Evolutionary conservation across 495 filamentous ascomycete genomes (phyloP).

Genomic region (Pyronema omphalodes): DNA sequence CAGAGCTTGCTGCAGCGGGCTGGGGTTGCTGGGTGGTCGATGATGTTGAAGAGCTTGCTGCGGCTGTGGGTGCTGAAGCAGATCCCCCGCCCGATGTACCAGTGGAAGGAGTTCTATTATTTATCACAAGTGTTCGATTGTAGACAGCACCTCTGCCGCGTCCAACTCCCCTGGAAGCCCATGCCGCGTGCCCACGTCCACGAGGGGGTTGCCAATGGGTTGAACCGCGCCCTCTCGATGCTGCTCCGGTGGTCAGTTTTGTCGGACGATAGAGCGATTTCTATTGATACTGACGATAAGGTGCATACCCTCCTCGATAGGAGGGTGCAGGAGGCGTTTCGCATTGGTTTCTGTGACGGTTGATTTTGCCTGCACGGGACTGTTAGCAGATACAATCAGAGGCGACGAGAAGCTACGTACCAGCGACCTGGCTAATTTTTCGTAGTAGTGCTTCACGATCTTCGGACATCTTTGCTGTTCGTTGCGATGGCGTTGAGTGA

Average conservation of each 20-base stretch:
- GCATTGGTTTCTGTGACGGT: constrained; percentile 55
- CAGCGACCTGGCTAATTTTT: constrained; percentile 57
- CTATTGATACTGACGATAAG: constrained; percentile 12
- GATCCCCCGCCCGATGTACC: neutral
- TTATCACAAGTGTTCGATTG: constrained; percentile 22
- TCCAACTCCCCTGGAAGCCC: constrained; percentile 22
- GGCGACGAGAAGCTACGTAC: constrained; percentile 28
- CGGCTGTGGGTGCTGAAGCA: neutral
- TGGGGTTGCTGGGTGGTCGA: neutral
- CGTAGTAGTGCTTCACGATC: constrained; percentile 55
- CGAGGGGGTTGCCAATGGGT: constrained; percentile 13
- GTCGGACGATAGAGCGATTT: constrained; percentile 18
- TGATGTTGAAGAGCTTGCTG: constrained; percentile 10
- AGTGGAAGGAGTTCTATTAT: constrained; percentile 14
- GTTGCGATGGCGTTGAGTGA: neutral
- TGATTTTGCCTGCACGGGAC: constrained; percentile 48
- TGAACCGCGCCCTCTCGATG: neutral
- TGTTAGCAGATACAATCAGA: constrained; percentile 18
- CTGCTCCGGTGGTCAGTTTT: neutral
- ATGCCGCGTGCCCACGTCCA: neutral
- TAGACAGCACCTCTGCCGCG: constrained; percentile 28
- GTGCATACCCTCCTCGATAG: constrained; percentile 4
- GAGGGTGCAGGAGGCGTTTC: constrained; percentile 20
- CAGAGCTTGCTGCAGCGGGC: constrained; percentile 22
- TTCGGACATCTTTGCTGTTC: constrained; percentile 38